Conservation (phyloP, 2,329 filamentous ascomycete species). For the Colletotrichum sp. region DNA sequence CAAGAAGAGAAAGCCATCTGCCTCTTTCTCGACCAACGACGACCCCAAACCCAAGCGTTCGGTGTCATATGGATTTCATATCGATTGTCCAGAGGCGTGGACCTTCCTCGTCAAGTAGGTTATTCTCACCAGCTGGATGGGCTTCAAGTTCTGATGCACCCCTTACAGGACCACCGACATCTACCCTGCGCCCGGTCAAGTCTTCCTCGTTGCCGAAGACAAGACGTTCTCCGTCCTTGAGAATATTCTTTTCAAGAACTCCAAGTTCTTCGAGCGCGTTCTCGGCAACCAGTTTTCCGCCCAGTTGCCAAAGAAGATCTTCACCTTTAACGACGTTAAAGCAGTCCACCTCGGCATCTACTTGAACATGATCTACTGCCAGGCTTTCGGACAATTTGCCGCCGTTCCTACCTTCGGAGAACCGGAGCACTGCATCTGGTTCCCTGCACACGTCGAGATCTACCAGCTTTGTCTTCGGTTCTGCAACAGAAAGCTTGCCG, state of each 20-base stretch:
- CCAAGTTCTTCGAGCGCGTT: neutral
- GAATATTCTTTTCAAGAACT: neutral
- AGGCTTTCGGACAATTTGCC: neutral
- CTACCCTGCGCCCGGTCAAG: neutral
- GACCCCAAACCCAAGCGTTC: neutral
- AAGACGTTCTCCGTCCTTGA: neutral
- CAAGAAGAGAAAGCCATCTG: neutral
- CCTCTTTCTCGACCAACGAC: neutral
- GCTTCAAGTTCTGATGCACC: neutral
- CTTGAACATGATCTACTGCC: neutral
- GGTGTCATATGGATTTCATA: neutral
- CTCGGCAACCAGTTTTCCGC: too few species aligned
- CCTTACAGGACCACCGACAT: neutral
- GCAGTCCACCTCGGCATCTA: neutral
- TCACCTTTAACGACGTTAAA: neutral
- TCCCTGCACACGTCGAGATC: neutral
- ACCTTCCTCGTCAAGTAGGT: neutral
- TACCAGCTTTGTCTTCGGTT: neutral
- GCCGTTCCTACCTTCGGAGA: neutral
- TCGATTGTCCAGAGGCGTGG: neutral
- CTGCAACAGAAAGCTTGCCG: neutral
- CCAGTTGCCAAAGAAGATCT: too few species aligned
- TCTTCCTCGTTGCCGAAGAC: neutral
- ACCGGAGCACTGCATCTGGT: neutral
- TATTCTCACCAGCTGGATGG: fast-evolving